Percentiles rank a stretch among this genome's conserved stretches.
Conservation (phyloP, 345 rosid species). For the Salix viminalis region DNA sequence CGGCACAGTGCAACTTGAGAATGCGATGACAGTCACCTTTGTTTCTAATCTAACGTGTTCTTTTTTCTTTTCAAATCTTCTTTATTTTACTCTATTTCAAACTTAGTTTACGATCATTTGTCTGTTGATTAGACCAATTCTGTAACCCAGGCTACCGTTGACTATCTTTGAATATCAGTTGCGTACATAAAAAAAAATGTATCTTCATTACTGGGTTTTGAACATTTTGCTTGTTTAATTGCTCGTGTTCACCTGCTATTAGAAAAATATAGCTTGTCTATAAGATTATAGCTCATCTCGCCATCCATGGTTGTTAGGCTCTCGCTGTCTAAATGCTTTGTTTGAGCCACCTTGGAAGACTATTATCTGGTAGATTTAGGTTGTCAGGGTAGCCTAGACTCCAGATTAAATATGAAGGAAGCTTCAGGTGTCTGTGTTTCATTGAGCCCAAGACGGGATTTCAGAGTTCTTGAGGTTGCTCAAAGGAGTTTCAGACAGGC, state of each 20-base stretch:
- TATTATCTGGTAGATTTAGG: not conserved
- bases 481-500: constrained; percentile 29
- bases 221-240: not conserved
- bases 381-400: not conserved
- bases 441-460: constrained; percentile 23
- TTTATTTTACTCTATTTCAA: not conserved
- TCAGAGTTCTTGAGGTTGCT: constrained; percentile 24
- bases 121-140: not conserved
- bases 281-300: not conserved
- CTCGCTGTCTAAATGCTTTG: not conserved
- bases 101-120: not conserved
- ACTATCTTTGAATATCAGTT: constrained; percentile 1
- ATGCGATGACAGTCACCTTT: constrained; percentile 1
- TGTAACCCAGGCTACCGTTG: constrained; percentile 12
- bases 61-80: not conserved
- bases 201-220: not conserved
- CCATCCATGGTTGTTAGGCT: not conserved
- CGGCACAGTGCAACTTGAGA: not conserved
- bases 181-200: not conserved
- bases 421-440: constrained; percentile 18
- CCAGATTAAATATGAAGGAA: constrained; percentile 7
- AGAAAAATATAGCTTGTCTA: not conserved
- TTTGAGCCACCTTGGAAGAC: not conserved
- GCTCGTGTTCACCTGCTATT: not conserved
- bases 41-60: not conserved